Evolutionary conservation across 2,329 filamentous ascomycete genomes (phyloP).

Genomic region (Fusarium sp.): DNA sequence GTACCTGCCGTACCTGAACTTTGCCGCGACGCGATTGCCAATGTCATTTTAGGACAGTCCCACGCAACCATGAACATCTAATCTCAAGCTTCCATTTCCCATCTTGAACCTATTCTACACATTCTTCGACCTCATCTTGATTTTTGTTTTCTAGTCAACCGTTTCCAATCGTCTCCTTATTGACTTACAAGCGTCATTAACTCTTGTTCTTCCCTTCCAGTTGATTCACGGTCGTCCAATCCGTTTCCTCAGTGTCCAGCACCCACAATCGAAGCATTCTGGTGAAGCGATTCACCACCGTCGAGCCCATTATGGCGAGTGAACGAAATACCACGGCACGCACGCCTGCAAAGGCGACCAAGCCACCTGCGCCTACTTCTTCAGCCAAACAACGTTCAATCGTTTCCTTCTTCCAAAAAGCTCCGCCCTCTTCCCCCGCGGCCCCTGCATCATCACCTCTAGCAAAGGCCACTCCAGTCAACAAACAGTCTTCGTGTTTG

Average conservation of each 20-base stretch:
- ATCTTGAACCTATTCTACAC: background rate
- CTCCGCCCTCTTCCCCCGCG: constrained; percentile 53
- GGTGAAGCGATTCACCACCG: constrained; percentile 2
- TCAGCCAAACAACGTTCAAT: constrained; percentile 59
- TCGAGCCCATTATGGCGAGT: constrained; percentile 48
- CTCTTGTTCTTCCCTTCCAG: background rate
- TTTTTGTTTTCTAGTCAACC: constrained; percentile 11
- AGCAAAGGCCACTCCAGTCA: constrained; percentile 52
- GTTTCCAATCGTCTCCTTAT: constrained; percentile 9
- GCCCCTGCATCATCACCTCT: constrained; percentile 52
- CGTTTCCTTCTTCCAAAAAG: constrained; percentile 61
- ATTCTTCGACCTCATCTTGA: constrained; percentile 10
- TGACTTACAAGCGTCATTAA: background rate
- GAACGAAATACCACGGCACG: constrained; percentile 50
- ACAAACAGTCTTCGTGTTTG: constrained; percentile 53
- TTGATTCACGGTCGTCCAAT: constrained; percentile 36
- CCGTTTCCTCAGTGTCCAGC: constrained; percentile 4
- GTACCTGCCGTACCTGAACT: constrained; percentile 11
- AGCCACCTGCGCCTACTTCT: constrained; percentile 49
- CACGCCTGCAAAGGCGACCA: constrained; percentile 54
- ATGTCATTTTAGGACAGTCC: constrained; percentile 5
- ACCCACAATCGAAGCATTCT: constrained; percentile 8
- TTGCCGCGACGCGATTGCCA: constrained; percentile 40
- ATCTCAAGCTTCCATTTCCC: constrained; percentile 12
- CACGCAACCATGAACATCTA: background rate